Conservation (phyloP, 805 yeast genomes). For the Kazachstania bromeliacearum region DNA sequence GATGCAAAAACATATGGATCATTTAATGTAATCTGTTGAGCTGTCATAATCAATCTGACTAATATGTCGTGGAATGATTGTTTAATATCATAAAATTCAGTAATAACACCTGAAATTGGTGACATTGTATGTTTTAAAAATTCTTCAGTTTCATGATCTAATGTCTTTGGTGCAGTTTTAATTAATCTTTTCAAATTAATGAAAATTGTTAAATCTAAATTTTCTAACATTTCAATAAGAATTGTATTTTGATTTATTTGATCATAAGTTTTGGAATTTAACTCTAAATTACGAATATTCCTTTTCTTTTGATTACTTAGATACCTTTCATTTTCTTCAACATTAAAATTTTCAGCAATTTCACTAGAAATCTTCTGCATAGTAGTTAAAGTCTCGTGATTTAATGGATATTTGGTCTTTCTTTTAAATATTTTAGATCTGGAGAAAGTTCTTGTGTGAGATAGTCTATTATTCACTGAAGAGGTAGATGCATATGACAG, state of each 20-base stretch:
- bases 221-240: constrained; percentile 24
- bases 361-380: constrained; percentile 17
- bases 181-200: constrained; percentile 21
- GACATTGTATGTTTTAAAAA: constrained; percentile 25
- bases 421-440: constrained; percentile 15
- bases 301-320: constrained; percentile 10
- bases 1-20: constrained; percentile 70
- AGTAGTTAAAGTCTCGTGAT: constrained; percentile 19
- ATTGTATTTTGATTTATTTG: constrained; percentile 24
- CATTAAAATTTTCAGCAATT: constrained; percentile 16
- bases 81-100: constrained; percentile 68
- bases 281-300: constrained; percentile 12
- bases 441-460: constrained; percentile 13
- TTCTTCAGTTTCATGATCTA: constrained; percentile 26
- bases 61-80: constrained; percentile 60
- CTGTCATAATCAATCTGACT: constrained; percentile 50
- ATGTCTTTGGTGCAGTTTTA: constrained; percentile 8
- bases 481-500: constrained; percentile 2
- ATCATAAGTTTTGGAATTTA: constrained; percentile 25
- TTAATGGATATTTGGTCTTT: constrained; percentile 17
- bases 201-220: constrained; percentile 26
- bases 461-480: constrained; percentile 8
- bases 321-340: constrained; percentile 5
- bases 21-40: constrained; percentile 58
- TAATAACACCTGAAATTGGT: constrained; percentile 26